Percentiles rank a stretch among this genome's conserved stretches.
These are phyloP conservation scores for Sesbania bispinosa DNA, from an alignment of 306 rosid genomes.

Conservation along the genomic window DNA sequence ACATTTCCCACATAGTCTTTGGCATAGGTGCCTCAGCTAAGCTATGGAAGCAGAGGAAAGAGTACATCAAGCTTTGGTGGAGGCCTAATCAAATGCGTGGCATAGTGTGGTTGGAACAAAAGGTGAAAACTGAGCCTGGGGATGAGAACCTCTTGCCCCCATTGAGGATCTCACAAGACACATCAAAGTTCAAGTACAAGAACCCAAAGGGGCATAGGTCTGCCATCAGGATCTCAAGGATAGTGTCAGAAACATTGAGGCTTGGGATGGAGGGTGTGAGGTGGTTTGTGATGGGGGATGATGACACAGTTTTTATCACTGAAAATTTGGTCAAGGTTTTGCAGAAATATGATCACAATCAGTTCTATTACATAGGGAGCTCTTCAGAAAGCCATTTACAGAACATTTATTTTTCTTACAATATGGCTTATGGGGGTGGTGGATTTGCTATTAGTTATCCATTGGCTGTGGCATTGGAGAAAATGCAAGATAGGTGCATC, in stretches of 20 bases:
- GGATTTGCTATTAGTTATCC: conserved; percentile 72
- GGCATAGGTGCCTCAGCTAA: conserved; percentile 73
- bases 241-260: conserved; percentile 58
- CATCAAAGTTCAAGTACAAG: conserved; percentile 49
- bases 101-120: conserved; percentile 55
- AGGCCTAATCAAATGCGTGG: conserved; percentile 57
- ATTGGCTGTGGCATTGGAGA: conserved; percentile 54
- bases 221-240: conserved; percentile 63
- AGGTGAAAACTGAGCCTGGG: conserved; percentile 16
- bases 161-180: conserved; percentile 47
- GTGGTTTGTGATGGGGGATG: conserved; percentile 87
- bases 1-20: conserved; percentile 65
- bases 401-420: conserved; percentile 58
- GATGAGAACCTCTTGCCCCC: conserved; percentile 38
- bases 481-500: conserved; percentile 67
- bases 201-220: conserved; percentile 50
- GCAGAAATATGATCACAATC: conserved; percentile 58
- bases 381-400: conserved; percentile 72
- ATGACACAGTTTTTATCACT: conserved; percentile 58
- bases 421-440: conserved; percentile 79
- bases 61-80: conserved; percentile 77
- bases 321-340: conserved; percentile 60
- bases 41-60: conserved; percentile 62
- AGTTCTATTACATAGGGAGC: conserved; percentile 67
- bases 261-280: conserved; percentile 47